Conservation (phyloP, 73 alveolate genomes). For the Uronychia setigera region DNA sequence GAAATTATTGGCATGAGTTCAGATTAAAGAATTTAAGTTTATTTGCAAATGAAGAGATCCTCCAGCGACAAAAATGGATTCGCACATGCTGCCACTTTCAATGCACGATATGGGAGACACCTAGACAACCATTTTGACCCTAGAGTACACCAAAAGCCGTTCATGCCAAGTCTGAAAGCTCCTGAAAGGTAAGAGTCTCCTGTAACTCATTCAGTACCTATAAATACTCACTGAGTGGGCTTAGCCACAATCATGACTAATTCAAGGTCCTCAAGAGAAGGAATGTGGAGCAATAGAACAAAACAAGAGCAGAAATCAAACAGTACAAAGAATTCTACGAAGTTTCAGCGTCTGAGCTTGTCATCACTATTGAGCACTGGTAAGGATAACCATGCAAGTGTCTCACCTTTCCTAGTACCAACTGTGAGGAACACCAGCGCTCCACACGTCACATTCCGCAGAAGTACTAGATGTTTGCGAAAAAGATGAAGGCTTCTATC, state of each 20-base stretch:
- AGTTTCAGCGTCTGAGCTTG: slow-evolving; percentile 4
- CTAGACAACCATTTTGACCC: slow-evolving; percentile 41
- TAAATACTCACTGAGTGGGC: slow-evolving; percentile 2
- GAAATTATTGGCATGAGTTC: no score
- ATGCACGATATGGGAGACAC: no score
- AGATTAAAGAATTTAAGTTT: no score
- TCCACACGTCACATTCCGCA: slow-evolving; percentile 53
- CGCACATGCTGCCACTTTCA: no score
- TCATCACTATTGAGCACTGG: slow-evolving; percentile 53
- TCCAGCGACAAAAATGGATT: not conserved
- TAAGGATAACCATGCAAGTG: not conserved
- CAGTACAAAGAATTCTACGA: slow-evolving; percentile 5
- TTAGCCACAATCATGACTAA: slow-evolving; percentile 3
- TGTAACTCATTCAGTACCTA: not conserved
- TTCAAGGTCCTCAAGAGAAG: slow-evolving; percentile 3
- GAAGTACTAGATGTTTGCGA: slow-evolving; percentile 43
- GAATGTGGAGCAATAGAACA: slow-evolving; percentile 7
- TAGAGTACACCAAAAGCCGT: no score
- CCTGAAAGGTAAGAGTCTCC: slow-evolving; percentile 4
- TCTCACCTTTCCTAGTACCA: slow-evolving; percentile 9
- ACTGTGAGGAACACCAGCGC: slow-evolving; percentile 6
- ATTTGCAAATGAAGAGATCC: not conserved
- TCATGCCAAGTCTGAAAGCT: slow-evolving; percentile 17
- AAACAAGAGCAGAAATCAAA: not conserved
- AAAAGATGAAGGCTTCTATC: slow-evolving; percentile 30